Evolutionary conservation across 2,329 filamentous ascomycete genomes (phyloP).

Genomic region (Aureobasidium leucospermi): DNA sequence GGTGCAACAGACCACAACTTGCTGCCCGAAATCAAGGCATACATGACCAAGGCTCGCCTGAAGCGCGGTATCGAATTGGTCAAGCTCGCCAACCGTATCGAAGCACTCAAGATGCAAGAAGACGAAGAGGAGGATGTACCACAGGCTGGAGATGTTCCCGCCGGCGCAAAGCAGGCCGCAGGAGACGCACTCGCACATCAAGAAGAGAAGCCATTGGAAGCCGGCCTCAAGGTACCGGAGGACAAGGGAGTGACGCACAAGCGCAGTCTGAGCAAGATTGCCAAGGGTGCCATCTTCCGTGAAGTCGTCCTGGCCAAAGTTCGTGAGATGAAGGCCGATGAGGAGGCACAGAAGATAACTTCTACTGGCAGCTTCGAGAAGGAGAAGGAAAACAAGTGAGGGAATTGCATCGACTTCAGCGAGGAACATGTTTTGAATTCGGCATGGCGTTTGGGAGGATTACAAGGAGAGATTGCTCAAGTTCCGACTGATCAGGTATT

Average conservation of each 20-base stretch:
- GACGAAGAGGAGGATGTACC: slow-evolving; percentile 70
- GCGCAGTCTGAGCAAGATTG: slow-evolving; percentile 50
- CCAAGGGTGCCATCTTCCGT: slow-evolving; percentile 73
- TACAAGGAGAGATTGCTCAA: not conserved
- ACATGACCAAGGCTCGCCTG: slow-evolving; percentile 84
- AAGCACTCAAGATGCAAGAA: slow-evolving; percentile 86
- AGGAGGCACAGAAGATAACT: slow-evolving; percentile 44
- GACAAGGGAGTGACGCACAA: slow-evolving; percentile 32
- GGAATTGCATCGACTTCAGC: not conserved
- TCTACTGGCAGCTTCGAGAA: not conserved
- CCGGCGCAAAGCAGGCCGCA: slow-evolving; percentile 53
- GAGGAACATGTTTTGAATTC: not conserved
- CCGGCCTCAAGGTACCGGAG: slow-evolving; percentile 20
- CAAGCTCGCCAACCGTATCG: slow-evolving; percentile 92
- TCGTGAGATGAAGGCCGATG: slow-evolving; percentile 80
- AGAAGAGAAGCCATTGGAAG: slow-evolving; percentile 19
- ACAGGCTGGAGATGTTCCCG: slow-evolving; percentile 51
- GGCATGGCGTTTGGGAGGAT: slow-evolving; percentile 7
- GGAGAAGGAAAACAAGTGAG: not conserved
- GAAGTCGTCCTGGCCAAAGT: slow-evolving; percentile 94
- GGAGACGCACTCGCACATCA: slow-evolving; percentile 32
- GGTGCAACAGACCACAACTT: slow-evolving; percentile 93
- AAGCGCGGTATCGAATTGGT: slow-evolving; percentile 91
- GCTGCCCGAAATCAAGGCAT: slow-evolving; percentile 91
- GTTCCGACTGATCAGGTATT: not conserved